A percentile compares a stretch with the other conserved stretches of the same genome.
These are phyloP conservation scores for Phallus indusiatus DNA, from an alignment of 768 basidiomycete species.

Conservation along the genomic window DNA sequence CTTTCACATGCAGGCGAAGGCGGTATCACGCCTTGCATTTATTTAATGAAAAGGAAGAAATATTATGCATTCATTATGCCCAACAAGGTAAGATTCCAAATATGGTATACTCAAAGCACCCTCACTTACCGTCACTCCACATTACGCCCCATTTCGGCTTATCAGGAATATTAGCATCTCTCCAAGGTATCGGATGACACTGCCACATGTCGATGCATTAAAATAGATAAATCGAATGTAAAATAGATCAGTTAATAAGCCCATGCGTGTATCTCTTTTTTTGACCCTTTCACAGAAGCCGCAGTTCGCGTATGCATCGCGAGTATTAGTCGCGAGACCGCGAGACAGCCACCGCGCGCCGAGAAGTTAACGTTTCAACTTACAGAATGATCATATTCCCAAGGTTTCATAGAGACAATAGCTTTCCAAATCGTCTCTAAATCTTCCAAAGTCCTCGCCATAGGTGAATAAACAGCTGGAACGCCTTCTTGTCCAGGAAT, in stretches of 20 bases:
- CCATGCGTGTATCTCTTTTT: not conserved
- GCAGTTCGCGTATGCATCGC: too few relatives aligned
- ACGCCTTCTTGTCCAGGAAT: slow-evolving; percentile 51
- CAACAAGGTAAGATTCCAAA: not conserved
- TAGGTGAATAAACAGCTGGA: slow-evolving; percentile 44
- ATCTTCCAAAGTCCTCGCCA: slow-evolving; percentile 54
- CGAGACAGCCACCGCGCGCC: too few relatives aligned
- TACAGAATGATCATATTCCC: slow-evolving; percentile 53
- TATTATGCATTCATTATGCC: too few relatives aligned
- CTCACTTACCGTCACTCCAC: slow-evolving; percentile 48
- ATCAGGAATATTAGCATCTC: slow-evolving; percentile 32
- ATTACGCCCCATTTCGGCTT: slow-evolving; percentile 56
- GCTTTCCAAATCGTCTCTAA: slow-evolving; percentile 58
- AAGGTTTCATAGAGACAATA: slow-evolving; percentile 50
- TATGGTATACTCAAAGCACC: not conserved
- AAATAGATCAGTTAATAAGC: not conserved
- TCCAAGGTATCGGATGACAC: slow-evolving; percentile 28
- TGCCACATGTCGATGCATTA: slow-evolving; percentile 8
- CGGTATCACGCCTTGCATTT: slow-evolving; percentile 37
- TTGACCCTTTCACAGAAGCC: too few relatives aligned
- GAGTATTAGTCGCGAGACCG: too few relatives aligned
- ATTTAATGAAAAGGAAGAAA: not conserved
- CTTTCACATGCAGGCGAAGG: slow-evolving; percentile 53
- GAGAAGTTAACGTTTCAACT: slow-evolving; percentile 10
- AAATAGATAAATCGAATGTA: not conserved